Base-by-base conservation (phyloP, 805 yeast species). In the Wickerhamomyces silvicola region DNA sequence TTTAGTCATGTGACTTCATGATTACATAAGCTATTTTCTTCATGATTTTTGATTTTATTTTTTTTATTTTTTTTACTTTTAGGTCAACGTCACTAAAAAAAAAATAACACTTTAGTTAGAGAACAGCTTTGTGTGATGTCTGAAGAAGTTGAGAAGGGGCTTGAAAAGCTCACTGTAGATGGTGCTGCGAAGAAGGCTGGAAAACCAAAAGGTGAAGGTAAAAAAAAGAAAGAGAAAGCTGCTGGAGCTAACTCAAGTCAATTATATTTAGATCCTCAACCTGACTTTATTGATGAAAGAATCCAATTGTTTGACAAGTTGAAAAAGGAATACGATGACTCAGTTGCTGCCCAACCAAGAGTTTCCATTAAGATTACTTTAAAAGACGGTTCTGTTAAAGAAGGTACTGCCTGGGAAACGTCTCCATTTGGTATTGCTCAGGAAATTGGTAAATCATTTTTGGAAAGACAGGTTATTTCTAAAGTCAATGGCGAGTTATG, bases 401-500 rank as follows among this genome's bases (percentile, higher is more conserved):
- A 72, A 46, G 98, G 85, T 40, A 72, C 72, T 18, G 66, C 95
- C 5, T 92, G 80, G 78, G 96, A 88, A 59, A 87, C 97, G 31
- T 66, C 87, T 18, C 98, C 98, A 28, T 60, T 84, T 60, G 81
- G 77, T 32, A 82, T 90, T 43, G 97, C 97, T 31, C 70, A 68
- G 48, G 77, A 60, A 35, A 87, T 90, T 49, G 86, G 94, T 45
- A 83, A 84, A 62, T 80, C 95, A 8, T 81, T 90, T 55, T 68
- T 78, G 30, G 97, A 92, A 45, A 81, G 86, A 64, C 83, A 84
- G 49, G 86, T 92, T 44, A 87, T 92, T 47, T 73, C 97, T 38
- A 87, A 86, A 60, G 94, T 90, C 34, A 72, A 92, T 55, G 95
- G 94, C 37, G 68, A 73, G 50, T 68, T 90, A 48, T 92, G 98